phyloP scores from a whole-genome alignment of 2,329 filamentous ascomycete genomes.

The Colletotrichum lentis region DNA sequence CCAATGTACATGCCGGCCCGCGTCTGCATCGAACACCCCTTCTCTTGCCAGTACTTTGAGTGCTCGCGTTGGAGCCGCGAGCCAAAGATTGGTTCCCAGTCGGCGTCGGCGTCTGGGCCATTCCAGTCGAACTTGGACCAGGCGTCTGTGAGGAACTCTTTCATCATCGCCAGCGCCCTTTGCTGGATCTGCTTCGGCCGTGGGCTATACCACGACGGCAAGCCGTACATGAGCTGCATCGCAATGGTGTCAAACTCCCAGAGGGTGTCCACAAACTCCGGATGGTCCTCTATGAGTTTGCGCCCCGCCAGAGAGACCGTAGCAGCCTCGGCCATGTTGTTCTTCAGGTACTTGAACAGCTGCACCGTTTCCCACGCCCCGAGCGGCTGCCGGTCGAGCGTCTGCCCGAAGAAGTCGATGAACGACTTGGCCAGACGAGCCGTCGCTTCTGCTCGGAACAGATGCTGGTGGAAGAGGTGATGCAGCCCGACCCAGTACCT shows the following conservation, averaged over 20 bases:
- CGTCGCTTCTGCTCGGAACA: neutral
- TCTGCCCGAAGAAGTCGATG: constrained; percentile 26
- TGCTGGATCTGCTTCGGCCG: constrained; percentile 36
- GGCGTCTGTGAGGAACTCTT: constrained; percentile 28
- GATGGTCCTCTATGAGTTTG: constrained; percentile 41
- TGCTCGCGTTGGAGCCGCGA: constrained; percentile 40
- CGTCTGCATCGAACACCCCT: constrained; percentile 35
- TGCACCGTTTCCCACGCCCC: constrained; percentile 37
- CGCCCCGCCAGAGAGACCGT: constrained; percentile 40
- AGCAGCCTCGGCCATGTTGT: constrained; percentile 40
- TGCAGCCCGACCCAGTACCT: constrained; percentile 41
- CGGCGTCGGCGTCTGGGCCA: constrained; percentile 32
- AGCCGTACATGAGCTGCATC: constrained; percentile 39
- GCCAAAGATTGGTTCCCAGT: constrained; percentile 46
- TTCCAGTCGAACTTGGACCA: constrained; percentile 39
- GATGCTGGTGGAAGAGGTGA: constrained; percentile 37
- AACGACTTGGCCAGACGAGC: constrained; percentile 34
- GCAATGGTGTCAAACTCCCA: constrained; percentile 41
- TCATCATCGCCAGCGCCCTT: constrained; percentile 16
- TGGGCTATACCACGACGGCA: constrained; percentile 40
- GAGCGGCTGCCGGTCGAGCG: constrained; percentile 27
- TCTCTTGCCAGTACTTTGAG: constrained; percentile 38
- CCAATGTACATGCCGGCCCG: constrained; percentile 26
- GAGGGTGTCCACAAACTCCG: constrained; percentile 41
- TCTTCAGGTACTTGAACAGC: constrained; percentile 39